Evolutionary conservation across 345 rosid species (phyloP).

Genomic region (Linum tenue): DNA sequence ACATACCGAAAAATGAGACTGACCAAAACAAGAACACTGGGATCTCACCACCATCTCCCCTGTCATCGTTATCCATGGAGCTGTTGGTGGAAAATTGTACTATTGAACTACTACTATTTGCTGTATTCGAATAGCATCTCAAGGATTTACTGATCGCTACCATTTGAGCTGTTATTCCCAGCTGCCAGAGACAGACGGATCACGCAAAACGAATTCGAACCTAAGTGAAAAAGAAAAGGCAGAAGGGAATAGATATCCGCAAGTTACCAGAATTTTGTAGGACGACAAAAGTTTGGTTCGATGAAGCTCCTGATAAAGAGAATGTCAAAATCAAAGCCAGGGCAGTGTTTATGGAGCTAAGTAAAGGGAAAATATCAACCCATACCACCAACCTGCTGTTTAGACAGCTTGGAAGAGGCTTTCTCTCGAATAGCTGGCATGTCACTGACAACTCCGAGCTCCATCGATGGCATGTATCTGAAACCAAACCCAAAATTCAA

Average conservation of each 20-base stretch:
- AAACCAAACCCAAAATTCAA: conserved; percentile 5
- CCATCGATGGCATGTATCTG: conserved; percentile 71
- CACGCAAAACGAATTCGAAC: not conserved
- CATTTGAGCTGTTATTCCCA: conserved; percentile 49
- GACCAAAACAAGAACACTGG: conserved; percentile 60
- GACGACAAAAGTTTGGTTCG: conserved; percentile 47
- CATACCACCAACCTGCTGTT: conserved; percentile 48
- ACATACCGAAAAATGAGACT: conserved; percentile 50
- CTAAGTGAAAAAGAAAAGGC: too few relatives aligned
- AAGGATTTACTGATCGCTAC: conserved; percentile 46
- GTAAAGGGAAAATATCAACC: not conserved
- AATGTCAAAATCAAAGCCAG: not conserved
- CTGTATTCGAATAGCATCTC: conserved; percentile 52
- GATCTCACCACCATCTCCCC: conserved; percentile 69
- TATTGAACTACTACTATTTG: conserved; percentile 41
- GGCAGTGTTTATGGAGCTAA: not conserved
- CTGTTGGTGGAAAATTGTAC: conserved; percentile 44
- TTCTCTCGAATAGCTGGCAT: conserved; percentile 57
- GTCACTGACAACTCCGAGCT: conserved; percentile 64
- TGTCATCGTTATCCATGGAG: conserved; percentile 40
- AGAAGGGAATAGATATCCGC: not conserved
- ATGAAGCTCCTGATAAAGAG: conserved; percentile 37
- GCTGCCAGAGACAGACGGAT: conserved; percentile 30
- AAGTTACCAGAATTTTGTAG: conserved; percentile 65
- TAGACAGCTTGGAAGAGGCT: conserved; percentile 55